A percentile compares a stretch with the other conserved stretches of the same genome.
phyloP scores from a whole-genome alignment of 352 stramenopile species.

The Phytophthora pseudosyringae region DNA sequence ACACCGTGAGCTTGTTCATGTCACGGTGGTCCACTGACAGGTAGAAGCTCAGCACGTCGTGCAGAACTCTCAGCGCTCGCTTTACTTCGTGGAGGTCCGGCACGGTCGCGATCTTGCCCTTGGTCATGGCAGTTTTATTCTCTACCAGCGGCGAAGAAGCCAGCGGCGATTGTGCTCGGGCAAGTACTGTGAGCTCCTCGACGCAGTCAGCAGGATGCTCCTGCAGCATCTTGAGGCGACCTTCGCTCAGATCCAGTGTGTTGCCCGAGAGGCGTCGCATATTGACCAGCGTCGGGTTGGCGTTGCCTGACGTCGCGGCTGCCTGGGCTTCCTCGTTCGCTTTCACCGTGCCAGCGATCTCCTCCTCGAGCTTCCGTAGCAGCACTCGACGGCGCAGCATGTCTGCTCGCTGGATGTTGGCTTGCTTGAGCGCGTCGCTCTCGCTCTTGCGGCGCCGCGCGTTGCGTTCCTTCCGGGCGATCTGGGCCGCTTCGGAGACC shows the following conservation, averaged over 20 bases:
- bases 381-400: slow-evolving; percentile 69
- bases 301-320: slow-evolving; percentile 17
- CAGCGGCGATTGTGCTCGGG: slow-evolving; percentile 30
- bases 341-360: slow-evolving; percentile 76
- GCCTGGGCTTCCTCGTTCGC: slow-evolving; percentile 49
- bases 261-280: slow-evolving; percentile 33
- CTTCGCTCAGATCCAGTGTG: slow-evolving; percentile 49
- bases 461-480: slow-evolving; percentile 37
- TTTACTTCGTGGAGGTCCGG: slow-evolving; percentile 48
- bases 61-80: slow-evolving; percentile 60
- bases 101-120: slow-evolving; percentile 17
- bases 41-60: slow-evolving; percentile 77
- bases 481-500: slow-evolving; percentile 16
- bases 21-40: slow-evolving; percentile 74
- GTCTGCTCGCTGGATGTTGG: slow-evolving; percentile 59
- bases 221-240: slow-evolving; percentile 59
- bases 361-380: slow-evolving; percentile 72
- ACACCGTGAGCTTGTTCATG: slow-evolving; percentile 83
- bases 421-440: slow-evolving; percentile 63
- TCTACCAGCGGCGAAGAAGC: slow-evolving; percentile 6
- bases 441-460: slow-evolving; percentile 72
- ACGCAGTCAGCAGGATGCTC: slow-evolving; percentile 67
- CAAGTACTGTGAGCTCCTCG: slow-evolving; percentile 60
- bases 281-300: slow-evolving; percentile 8
- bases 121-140: slow-evolving; percentile 10